phyloP scores from a whole-genome alignment of 108 stramenopile genomes.

The Chaetoceros tenuissimus region DNA sequence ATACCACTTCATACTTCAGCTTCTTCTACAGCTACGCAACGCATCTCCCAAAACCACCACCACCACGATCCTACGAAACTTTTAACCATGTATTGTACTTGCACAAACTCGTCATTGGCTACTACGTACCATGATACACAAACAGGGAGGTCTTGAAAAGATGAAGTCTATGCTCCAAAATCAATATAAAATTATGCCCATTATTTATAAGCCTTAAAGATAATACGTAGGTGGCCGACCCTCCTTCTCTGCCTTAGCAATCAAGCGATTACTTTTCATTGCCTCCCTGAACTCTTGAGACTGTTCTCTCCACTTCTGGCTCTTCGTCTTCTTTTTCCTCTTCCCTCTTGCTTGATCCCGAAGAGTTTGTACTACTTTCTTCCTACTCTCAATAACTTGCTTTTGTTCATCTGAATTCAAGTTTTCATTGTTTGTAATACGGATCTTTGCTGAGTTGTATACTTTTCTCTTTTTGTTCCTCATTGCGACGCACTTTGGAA shows the following conservation, averaged over 20 bases:
- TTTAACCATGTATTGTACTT: too few relatives aligned
- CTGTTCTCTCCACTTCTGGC: not conserved
- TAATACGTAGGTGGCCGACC: not conserved
- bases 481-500: not conserved
- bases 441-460: not conserved
- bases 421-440: not conserved
- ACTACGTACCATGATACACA: too few relatives aligned
- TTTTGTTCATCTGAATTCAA: not conserved
- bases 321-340: not conserved
- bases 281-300: not conserved
- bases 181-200: too few relatives aligned
- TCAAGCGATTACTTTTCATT: not conserved
- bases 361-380: not conserved
- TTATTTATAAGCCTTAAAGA: not conserved
- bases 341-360: not conserved
- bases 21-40: too few relatives aligned
- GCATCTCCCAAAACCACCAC: too few relatives aligned
- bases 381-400: not conserved
- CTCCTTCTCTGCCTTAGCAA: not conserved
- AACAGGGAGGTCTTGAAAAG: too few relatives aligned
- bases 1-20: too few relatives aligned
- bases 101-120: too few relatives aligned
- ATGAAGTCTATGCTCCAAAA: too few relatives aligned
- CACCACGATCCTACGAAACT: too few relatives aligned
- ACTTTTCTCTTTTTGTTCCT: not conserved